Base-by-base conservation (phyloP, 1,284 basidiomycete genomes). In the Boletus mariae region DNA sequence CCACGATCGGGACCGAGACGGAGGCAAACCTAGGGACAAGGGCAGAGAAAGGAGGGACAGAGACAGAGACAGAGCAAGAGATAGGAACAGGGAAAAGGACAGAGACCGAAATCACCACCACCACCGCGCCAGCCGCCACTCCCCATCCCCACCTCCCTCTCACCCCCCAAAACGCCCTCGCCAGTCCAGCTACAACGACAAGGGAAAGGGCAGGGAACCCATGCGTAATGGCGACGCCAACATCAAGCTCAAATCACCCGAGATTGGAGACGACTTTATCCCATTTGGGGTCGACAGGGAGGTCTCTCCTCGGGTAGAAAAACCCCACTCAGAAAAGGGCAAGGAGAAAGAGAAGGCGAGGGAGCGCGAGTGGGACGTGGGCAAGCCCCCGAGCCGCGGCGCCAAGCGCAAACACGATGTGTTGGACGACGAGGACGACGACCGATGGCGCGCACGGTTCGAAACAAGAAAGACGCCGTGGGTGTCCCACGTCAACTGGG, bases 401-500 rank as follows among this genome's bases (percentile, higher is more conserved):
- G 63, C 59, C 49, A 80, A 77, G 61, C 64, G 78, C 28, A 78
- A 76, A 61, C 67, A 65, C 56, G 79, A 73, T 57, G 55, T 59
- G 13, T 69, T 73, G 49, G 80, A 82, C 57, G 71, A 68, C 40
- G 73, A 75, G 61, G 83, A 79, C 57, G 76, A 73, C 79, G 55
- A 32, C 49, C 42, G 12, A 29, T 54, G 17, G 50, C 52, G 82
- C 73, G 71, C 80, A 81, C 69, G 82, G 80, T 50, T 53, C 25
- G 57, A 82, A 5, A 26, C 46, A 15, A 79, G 84, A 51, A 80
- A 79, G 61, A 83, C 87, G 17, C 93, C 94, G 3, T 97, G 94
- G 94, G 75, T 85, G 3, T 73, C 74, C 15, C 74, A 82, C n/a
- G 81, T 94, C 4, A 82, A 92, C 59, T 92, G 90, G 88, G 80